These are phyloP conservation scores for Zelonia costaricensis DNA, from an alignment of 208 protist species.

Conservation along the genomic window DNA sequence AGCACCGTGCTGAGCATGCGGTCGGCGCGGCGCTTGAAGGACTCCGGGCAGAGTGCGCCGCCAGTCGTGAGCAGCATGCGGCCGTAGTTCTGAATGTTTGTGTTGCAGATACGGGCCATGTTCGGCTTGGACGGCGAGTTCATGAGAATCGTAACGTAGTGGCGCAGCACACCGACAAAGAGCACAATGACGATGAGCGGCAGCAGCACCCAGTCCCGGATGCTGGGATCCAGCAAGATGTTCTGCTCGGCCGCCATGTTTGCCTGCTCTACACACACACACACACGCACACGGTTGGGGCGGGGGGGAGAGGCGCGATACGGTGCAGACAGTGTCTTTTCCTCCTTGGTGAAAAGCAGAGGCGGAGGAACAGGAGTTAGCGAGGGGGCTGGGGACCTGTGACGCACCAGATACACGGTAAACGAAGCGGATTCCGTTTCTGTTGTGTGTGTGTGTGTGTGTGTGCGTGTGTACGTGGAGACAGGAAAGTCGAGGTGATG, in stretches of 20 bases:
- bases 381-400: too few relatives aligned
- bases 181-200: conserved; percentile 95
- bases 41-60: conserved; percentile 47
- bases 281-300: too few relatives aligned
- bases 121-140: conserved; percentile 42
- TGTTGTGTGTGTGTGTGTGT: too few relatives aligned
- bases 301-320: background rate
- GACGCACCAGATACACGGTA: too few relatives aligned
- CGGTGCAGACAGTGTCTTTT: background rate
- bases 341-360: too few relatives aligned
- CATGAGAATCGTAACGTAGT: conserved; percentile 84
- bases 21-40: conserved; percentile 71
- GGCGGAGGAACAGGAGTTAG: too few relatives aligned
- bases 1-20: conserved; percentile 50
- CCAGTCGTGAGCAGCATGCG: conserved; percentile 57
- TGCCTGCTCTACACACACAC: too few relatives aligned
- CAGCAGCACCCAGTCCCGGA: conserved; percentile 96
- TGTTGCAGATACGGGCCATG: conserved; percentile 60
- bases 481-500: too few relatives aligned
- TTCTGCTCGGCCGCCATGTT: conserved; percentile 60
- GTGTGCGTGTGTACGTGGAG: too few relatives aligned
- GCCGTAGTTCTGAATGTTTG: conserved; percentile 73
- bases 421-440: too few relatives aligned
- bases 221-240: conserved; percentile 92
- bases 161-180: conserved; percentile 89